Evolutionary conservation across 2,329 filamentous ascomycete species (phyloP).

Genomic region (Penicillium hesseltinei): DNA sequence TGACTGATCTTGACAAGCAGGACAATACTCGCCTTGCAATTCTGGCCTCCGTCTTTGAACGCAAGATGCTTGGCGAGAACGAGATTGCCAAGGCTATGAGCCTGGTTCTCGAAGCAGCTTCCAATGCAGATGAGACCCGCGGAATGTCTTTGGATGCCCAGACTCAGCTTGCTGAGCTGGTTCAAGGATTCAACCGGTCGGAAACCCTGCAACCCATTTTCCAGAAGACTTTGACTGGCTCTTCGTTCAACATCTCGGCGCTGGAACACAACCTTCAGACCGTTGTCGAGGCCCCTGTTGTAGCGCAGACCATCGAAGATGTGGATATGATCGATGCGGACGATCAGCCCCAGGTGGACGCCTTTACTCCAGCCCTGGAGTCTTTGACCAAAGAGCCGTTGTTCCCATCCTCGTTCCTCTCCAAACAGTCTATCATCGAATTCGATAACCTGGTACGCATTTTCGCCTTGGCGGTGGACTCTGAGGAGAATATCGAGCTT

Average conservation of each 20-base stretch:
- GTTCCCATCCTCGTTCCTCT: slow-evolving; percentile 40
- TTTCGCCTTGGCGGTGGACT: slow-evolving; percentile 36
- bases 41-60: slow-evolving; percentile 38
- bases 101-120: slow-evolving; percentile 35
- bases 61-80: slow-evolving; percentile 31
- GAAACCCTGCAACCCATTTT: slow-evolving; percentile 63
- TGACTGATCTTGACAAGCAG: slow-evolving; percentile 34
- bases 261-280: slow-evolving; percentile 73
- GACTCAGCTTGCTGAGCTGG: slow-evolving; percentile 62
- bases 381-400: slow-evolving; percentile 30
- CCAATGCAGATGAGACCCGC: slow-evolving; percentile 49
- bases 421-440: slow-evolving; percentile 30
- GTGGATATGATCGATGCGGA: slow-evolving; percentile 50
- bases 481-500: slow-evolving; percentile 30
- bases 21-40: slow-evolving; percentile 47
- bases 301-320: slow-evolving; percentile 52
- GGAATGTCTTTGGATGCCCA: slow-evolving; percentile 49
- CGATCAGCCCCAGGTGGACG: slow-evolving; percentile 27
- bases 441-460: slow-evolving; percentile 41
- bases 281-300: slow-evolving; percentile 59
- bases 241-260: slow-evolving; percentile 69
- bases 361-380: slow-evolving; percentile 35
- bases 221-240: slow-evolving; percentile 63
- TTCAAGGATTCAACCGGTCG: slow-evolving; percentile 65
- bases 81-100: slow-evolving; percentile 33